A percentile compares a stretch with the other conserved stretches of the same genome.
Conservation (phyloP, 768 basidiomycete species). For the Neoboletus magnificus region DNA sequence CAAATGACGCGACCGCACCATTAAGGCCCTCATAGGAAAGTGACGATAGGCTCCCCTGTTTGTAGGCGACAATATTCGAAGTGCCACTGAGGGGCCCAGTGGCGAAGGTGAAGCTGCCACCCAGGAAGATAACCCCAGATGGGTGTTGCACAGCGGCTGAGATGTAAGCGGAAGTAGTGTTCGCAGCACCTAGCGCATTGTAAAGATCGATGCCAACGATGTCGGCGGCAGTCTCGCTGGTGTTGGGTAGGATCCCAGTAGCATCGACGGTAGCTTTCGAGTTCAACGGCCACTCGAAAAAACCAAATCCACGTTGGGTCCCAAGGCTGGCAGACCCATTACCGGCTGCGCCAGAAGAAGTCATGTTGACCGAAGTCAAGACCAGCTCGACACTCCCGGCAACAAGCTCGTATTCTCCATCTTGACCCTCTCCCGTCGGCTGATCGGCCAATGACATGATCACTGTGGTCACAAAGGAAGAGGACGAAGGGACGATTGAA, state of each 20-base stretch:
- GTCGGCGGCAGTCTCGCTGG: conserved; percentile 68
- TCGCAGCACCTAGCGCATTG: conserved; percentile 51
- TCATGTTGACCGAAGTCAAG: conserved; percentile 58
- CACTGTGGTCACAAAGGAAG: conserved; percentile 70
- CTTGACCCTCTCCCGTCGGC: conserved; percentile 60
- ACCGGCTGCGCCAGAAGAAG: conserved; percentile 29
- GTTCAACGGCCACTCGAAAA: conserved; percentile 82
- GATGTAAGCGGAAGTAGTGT: conserved; percentile 38
- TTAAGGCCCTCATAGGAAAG: conserved; percentile 72
- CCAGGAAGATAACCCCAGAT: conserved; percentile 66
- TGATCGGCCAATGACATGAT: conserved; percentile 66
- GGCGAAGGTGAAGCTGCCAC: conserved; percentile 68
- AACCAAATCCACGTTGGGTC: conserved; percentile 64
- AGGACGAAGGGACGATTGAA: conserved; percentile 70
- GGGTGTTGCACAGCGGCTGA: conserved; percentile 62
- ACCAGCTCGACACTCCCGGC: conserved; percentile 84
- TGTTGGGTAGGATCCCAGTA: conserved; percentile 59
- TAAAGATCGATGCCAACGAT: conserved; percentile 58
- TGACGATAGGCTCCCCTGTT: conserved; percentile 50
- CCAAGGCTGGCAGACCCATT: conserved; percentile 32
- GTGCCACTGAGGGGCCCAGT: conserved; percentile 53
- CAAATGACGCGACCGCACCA: conserved; percentile 68
- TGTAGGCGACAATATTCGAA: conserved; percentile 72
- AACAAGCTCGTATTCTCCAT: conserved; percentile 74
- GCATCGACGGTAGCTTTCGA: conserved; percentile 49